Conservation (phyloP, 495 filamentous ascomycete species). For the Pseudoneurospora amorphoporcata region DNA sequence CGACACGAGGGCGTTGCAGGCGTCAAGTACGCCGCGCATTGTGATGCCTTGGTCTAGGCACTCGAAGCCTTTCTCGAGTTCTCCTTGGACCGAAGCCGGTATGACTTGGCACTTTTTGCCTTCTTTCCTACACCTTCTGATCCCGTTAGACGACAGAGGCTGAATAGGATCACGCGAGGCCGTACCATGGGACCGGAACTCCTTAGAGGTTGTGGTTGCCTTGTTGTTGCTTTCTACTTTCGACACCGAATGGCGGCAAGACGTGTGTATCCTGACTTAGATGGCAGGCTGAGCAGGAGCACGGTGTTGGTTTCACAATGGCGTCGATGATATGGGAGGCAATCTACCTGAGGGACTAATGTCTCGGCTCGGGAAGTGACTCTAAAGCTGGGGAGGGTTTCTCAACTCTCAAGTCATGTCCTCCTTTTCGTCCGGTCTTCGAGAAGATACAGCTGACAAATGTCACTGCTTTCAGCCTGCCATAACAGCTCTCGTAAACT, state of each 20-base stretch:
- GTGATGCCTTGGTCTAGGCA: neutral
- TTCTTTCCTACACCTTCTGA: neutral
- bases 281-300: neutral
- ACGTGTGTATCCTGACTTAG: neutral
- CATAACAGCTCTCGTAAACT: neutral
- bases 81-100: neutral
- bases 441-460: neutral
- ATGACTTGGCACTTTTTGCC: neutral
- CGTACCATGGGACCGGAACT: neutral
- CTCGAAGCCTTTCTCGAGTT: neutral
- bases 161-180: neutral
- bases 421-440: neutral
- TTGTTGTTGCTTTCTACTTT: neutral
- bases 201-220: neutral
- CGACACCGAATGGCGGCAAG: neutral
- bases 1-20: neutral
- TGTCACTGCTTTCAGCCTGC: neutral
- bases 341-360: neutral
- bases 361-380: neutral
- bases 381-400: neutral
- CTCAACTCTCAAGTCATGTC: neutral
- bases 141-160: neutral
- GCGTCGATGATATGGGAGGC: neutral
- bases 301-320: neutral
- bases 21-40: neutral